Conservation (phyloP, 345 rosid species). For the Eucalyptus sp. region DNA sequence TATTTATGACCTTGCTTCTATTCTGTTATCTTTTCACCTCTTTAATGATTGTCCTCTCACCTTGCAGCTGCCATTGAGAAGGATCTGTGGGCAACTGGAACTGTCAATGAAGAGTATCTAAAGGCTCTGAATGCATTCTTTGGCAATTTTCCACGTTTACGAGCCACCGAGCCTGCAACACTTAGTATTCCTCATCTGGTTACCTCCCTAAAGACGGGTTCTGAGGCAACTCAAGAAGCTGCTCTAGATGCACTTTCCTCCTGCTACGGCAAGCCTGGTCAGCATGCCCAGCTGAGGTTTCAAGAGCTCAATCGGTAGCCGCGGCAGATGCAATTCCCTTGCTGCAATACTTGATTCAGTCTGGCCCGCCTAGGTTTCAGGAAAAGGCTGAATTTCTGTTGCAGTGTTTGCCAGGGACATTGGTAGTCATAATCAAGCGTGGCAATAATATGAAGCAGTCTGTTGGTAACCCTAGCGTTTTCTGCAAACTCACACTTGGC, state of each 20-base stretch:
- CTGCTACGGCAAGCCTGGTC: constrained; percentile 99
- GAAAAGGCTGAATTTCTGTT: constrained; percentile 95
- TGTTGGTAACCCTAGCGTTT: constrained; percentile 96
- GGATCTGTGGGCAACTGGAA: constrained; percentile 95
- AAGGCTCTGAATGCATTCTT: constrained; percentile 85
- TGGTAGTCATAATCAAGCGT: constrained; percentile 83
- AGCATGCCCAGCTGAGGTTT: constrained; percentile 96
- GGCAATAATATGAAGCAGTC: constrained; percentile 99
- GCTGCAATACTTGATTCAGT: constrained; percentile 90
- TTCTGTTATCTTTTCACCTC: not conserved
- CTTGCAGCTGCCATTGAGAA: constrained; percentile 95
- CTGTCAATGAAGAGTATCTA: constrained; percentile 90
- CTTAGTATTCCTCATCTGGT: constrained; percentile 96
- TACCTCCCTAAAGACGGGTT: constrained; percentile 82
- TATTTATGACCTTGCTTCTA: not conserved
- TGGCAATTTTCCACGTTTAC: constrained; percentile 92
- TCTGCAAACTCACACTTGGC: constrained; percentile 86
- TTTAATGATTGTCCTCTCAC: not conserved
- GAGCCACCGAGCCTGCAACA: constrained; percentile 98
- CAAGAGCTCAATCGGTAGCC: constrained; percentile 91
- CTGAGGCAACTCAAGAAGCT: constrained; percentile 99
- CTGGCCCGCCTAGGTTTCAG: constrained; percentile 99
- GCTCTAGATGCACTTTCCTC: constrained; percentile 87
- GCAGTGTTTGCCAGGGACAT: constrained; percentile 97
- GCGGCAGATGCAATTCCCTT: constrained; percentile 98